Conservation (phyloP, 2,329 filamentous ascomycete genomes). For the Trichophyton schoenleinii region DNA sequence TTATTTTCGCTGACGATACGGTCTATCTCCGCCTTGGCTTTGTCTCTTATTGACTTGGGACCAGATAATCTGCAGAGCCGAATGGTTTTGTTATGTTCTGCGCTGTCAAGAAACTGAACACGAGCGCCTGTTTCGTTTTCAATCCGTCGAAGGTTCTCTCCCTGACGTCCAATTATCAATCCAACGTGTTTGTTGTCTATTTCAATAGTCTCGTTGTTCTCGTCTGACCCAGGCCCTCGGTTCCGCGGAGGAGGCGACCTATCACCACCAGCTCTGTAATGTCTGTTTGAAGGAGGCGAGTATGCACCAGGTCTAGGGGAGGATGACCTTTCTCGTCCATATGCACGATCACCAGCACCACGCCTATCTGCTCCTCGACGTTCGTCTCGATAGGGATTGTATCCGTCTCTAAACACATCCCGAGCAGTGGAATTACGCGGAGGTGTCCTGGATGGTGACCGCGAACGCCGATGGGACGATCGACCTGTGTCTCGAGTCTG, state of each 20-base stretch:
- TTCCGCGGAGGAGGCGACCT: conserved; percentile 45
- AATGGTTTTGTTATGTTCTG: conserved; percentile 56
- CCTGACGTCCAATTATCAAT: conserved; percentile 78
- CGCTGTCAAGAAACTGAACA: conserved; percentile 74
- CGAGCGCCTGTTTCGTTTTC: conserved; percentile 71
- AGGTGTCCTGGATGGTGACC: conserved; percentile 54
- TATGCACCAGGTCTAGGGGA: conserved; percentile 53
- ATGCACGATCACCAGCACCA: conserved; percentile 40
- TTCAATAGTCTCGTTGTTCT: conserved; percentile 67
- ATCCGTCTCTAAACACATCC: conserved; percentile 60
- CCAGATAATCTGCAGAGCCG: conserved; percentile 81
- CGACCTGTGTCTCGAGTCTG: conserved; percentile 20
- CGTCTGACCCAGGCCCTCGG: conserved; percentile 39
- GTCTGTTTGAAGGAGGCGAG: conserved; percentile 46
- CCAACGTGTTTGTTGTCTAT: conserved; percentile 81
- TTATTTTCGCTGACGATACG: conserved; percentile 79
- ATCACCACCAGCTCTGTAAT: conserved; percentile 38
- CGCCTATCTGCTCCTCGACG: conserved; percentile 55
- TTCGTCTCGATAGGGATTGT: conserved; percentile 77
- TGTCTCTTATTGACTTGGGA: conserved; percentile 54
- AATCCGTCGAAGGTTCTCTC: conserved; percentile 76
- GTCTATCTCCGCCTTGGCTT: conserved; percentile 72
- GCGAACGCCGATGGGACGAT: conserved; percentile 42
- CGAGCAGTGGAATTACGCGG: conserved; percentile 42
- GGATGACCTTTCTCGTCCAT: conserved; percentile 56